Evolutionary conservation across 139 green algal species (phyloP), one percentile per base, ranked within the genome.

Genomic region (Chlorella ohadii): DNA sequence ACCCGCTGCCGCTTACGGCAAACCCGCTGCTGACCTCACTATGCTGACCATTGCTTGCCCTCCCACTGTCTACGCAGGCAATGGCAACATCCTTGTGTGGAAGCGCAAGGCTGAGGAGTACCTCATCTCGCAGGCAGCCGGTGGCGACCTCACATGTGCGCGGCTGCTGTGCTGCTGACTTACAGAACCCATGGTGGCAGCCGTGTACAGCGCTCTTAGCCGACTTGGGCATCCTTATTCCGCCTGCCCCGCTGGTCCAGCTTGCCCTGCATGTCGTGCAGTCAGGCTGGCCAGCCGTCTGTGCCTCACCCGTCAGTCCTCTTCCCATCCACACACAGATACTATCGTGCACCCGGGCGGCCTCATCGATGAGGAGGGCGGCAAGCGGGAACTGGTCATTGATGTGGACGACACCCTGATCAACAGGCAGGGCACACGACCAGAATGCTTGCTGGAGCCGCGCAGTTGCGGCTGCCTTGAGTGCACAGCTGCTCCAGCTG

Each of bases 61-160:
- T 59, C 12, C 15, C 11, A 9, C 51, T 59, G 51, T 13, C 13
- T 1, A 41, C 2, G 28, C 31, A 71, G 64, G 90, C 39, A 81
- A 90, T 51, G 90, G 94, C 59, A 95, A 97, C 88, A 97, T 97
- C 82, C 89, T 97, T 72, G 87, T 95, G 44, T 94, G 93, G 93
- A 98, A 97, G 90, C 89, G 94, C 71, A 94, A 93, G 71, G 93
- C 95, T 16, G 95, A 98, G 89, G 86, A 95, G 86, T 98, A 98
- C 84, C 89, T 98, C 51, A 59, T 59, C 15, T 19, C 51, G 15
- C 51, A 59, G 51, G 51, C 51, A 59, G 51, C 51, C 51, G 51
- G 51, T 13, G 51, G 51, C 51, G 51, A 59, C 51, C 51, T 59
- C 12, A 23, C 51, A 22, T 59, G 51, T 59, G 51, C 51, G 51